Percentiles rank a stretch among this genome's conserved stretches.
phyloP scores from a whole-genome alignment of 352 stramenopile genomes.

The Pythium rhizo-oryzae region DNA sequence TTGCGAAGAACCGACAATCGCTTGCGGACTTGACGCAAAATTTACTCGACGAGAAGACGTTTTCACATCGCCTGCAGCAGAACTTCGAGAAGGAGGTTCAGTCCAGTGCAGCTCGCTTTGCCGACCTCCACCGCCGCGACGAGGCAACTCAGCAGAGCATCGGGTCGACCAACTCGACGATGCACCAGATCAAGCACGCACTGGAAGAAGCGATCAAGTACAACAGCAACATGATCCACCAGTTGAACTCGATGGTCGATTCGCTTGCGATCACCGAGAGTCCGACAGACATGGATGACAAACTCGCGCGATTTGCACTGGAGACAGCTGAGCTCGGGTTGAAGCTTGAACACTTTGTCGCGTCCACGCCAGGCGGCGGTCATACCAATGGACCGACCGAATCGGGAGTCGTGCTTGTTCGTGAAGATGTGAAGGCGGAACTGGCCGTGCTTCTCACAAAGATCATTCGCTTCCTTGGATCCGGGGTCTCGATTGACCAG shows the following conservation, averaged over 20 bases:
- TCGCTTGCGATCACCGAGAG: slow-evolving; percentile 61
- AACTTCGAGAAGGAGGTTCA: slow-evolving; percentile 39
- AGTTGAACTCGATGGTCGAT: slow-evolving; percentile 71
- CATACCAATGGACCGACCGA: neutral
- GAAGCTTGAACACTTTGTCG: slow-evolving; percentile 56
- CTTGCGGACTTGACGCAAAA: slow-evolving; percentile 38
- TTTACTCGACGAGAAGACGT: slow-evolving; percentile 40
- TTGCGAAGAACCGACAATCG: slow-evolving; percentile 48
- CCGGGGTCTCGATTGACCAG: slow-evolving; percentile 59
- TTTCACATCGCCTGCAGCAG: slow-evolving; percentile 26
- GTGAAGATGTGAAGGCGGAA: slow-evolving; percentile 33
- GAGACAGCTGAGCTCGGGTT: slow-evolving; percentile 48
- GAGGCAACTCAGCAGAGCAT: slow-evolving; percentile 39
- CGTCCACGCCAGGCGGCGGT: slow-evolving; percentile 11
- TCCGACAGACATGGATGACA: slow-evolving; percentile 60
- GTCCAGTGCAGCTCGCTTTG: slow-evolving; percentile 31
- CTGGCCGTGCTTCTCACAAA: slow-evolving; percentile 57
- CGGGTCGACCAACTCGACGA: slow-evolving; percentile 24
- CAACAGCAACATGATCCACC: slow-evolving; percentile 65
- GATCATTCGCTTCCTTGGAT: slow-evolving; percentile 59
- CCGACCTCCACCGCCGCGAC: slow-evolving; percentile 32
- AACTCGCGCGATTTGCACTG: slow-evolving; percentile 50
- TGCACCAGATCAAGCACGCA: slow-evolving; percentile 33
- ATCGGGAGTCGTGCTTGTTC: slow-evolving; percentile 19
- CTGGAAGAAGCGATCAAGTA: slow-evolving; percentile 48